Conservation (phyloP, 1,284 basidiomycete species). For the Cryptococcus sp. region DNA sequence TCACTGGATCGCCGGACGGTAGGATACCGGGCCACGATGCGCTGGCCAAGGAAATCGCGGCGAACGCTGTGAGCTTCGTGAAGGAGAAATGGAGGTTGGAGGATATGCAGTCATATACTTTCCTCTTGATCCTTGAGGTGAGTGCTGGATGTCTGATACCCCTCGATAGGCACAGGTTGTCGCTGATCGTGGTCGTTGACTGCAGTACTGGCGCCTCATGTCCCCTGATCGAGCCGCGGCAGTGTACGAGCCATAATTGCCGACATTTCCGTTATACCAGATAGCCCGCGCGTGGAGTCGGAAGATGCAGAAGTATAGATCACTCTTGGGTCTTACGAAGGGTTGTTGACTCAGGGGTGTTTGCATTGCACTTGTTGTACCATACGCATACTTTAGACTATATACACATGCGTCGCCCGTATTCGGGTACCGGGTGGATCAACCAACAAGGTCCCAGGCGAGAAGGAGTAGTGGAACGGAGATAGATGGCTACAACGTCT, state of each 20-base stretch:
- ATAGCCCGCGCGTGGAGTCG: neutral
- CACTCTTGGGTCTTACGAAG: slow-evolving; percentile 5
- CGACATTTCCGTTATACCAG: neutral
- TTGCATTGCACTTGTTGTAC: too few relatives aligned
- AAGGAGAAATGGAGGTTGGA: slow-evolving; percentile 49
- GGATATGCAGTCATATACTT: slow-evolving; percentile 55
- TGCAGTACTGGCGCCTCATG: slow-evolving; percentile 35
- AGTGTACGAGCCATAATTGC: slow-evolving; percentile 17
- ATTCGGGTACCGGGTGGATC: too few relatives aligned
- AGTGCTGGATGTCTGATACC: slow-evolving; percentile 3
- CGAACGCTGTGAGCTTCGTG: slow-evolving; percentile 49
- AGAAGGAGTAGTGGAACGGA: too few relatives aligned
- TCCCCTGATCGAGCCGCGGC: slow-evolving; percentile 33
- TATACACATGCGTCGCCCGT: too few relatives aligned
- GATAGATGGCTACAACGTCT: too few relatives aligned
- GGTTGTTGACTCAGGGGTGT: too few relatives aligned
- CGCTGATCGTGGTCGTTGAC: neutral
- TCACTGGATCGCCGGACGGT: slow-evolving; percentile 54
- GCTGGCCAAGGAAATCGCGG: slow-evolving; percentile 53
- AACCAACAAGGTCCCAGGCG: too few relatives aligned
- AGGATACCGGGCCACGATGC: slow-evolving; percentile 44
- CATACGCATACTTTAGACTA: too few relatives aligned
- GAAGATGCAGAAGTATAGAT: neutral
- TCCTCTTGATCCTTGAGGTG: slow-evolving; percentile 44
- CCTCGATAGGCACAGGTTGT: neutral